Evolutionary conservation across 1,284 basidiomycete genomes (phyloP).

Genomic region (Fomitopsis betulina): DNA sequence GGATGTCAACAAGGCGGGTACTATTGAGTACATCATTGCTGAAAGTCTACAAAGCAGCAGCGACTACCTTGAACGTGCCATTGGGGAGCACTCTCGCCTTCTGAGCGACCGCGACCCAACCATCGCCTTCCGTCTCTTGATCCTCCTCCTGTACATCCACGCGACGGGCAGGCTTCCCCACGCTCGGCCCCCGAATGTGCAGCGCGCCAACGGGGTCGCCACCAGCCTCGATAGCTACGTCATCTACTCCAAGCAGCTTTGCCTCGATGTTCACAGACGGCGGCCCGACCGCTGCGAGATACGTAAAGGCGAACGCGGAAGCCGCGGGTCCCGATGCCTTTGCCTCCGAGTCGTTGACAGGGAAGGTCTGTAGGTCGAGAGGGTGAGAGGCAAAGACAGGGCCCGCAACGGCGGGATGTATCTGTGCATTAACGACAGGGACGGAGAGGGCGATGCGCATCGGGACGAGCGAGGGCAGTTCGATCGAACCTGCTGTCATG

Average conservation of each 20-base stretch:
- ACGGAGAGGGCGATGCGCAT: slow-evolving; percentile 67
- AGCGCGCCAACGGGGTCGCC: slow-evolving; percentile 31
- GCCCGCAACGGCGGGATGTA: slow-evolving; percentile 57
- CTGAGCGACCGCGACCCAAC: slow-evolving; percentile 25
- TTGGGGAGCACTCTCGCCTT: slow-evolving; percentile 27
- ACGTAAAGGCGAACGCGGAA: slow-evolving; percentile 25
- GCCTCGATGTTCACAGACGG: slow-evolving; percentile 72
- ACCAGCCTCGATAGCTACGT: slow-evolving; percentile 56
- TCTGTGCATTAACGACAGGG: slow-evolving; percentile 59
- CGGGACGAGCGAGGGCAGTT: slow-evolving; percentile 43
- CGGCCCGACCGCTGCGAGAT: slow-evolving; percentile 59
- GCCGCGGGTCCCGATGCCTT: slow-evolving; percentile 25
- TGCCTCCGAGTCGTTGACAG: slow-evolving; percentile 16
- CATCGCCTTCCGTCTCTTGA: slow-evolving; percentile 10
- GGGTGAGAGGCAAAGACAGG: slow-evolving; percentile 72
- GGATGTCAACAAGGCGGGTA: background rate
- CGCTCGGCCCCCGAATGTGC: slow-evolving; percentile 38
- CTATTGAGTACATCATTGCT: background rate
- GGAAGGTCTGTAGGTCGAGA: slow-evolving; percentile 70
- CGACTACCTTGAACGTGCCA: slow-evolving; percentile 29
- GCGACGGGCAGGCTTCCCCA: slow-evolving; percentile 45
- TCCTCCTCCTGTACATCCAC: slow-evolving; percentile 33
- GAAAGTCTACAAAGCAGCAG: background rate
- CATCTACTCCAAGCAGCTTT: slow-evolving; percentile 62
- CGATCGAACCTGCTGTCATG: slow-evolving; percentile 28